These are phyloP conservation scores for Diaporthe sp. DNA, from an alignment of 2,329 filamentous ascomycete species.

Conservation along the genomic window DNA sequence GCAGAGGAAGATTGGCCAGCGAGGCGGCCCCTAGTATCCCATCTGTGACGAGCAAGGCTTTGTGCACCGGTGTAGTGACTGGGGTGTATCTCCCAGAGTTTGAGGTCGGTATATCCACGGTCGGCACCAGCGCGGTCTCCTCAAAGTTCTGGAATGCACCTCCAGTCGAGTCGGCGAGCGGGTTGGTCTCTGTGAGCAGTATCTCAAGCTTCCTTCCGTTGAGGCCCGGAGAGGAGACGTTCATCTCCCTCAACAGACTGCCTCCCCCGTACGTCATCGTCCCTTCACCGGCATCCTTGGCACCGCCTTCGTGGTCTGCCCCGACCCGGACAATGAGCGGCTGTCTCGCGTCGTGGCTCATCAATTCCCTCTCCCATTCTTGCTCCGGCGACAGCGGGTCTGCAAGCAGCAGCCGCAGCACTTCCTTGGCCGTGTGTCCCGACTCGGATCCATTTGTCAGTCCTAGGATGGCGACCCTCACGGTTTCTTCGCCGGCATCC, in stretches of 20 bases:
- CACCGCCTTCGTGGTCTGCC: conserved; percentile 46
- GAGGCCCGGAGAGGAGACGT: conserved; percentile 72
- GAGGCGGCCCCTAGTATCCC: conserved; percentile 77
- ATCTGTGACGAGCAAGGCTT: conserved; percentile 79
- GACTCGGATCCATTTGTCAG: conserved; percentile 55
- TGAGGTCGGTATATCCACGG: conserved; percentile 76
- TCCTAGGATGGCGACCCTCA: conserved; percentile 70
- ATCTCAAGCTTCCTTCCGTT: conserved; percentile 75
- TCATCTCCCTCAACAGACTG: conserved; percentile 68
- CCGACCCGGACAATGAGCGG: conserved; percentile 75
- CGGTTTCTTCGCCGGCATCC: conserved; percentile 65
- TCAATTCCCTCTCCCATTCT: conserved; percentile 76
- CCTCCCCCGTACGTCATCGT: conserved; percentile 52
- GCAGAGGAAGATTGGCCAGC: conserved; percentile 57
- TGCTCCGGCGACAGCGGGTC: conserved; percentile 75
- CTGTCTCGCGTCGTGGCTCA: conserved; percentile 60
- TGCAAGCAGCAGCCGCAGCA: conserved; percentile 78
- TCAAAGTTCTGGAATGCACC: conserved; percentile 59
- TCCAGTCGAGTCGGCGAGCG: conserved; percentile 59
- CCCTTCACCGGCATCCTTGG: conserved; percentile 52
- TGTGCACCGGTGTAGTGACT: conserved; percentile 86
- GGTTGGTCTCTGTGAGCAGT: conserved; percentile 65
- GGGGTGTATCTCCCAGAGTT: conserved; percentile 73
- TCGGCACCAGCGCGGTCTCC: conserved; percentile 81
- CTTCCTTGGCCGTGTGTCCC: conserved; percentile 66